Evolutionary conservation across 1,139 yeast species (phyloP).

Genomic region (Hemisphaericaspora subhashii): DNA sequence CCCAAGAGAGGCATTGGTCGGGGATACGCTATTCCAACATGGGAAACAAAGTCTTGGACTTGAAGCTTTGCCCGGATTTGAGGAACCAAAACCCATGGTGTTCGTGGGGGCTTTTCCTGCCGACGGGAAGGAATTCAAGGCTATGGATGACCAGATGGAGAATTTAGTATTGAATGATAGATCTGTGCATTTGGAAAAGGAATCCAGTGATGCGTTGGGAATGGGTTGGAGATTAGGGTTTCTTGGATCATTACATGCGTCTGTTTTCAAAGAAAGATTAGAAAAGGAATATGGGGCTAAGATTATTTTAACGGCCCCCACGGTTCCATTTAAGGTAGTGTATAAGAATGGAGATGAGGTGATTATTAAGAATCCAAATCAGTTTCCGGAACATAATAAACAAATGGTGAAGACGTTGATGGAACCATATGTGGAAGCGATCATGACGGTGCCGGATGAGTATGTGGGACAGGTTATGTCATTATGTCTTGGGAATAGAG

Average conservation of each 20-base stretch:
- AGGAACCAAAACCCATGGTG: slow-evolving; percentile 97
- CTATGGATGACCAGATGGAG: slow-evolving; percentile 85
- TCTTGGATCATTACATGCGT: slow-evolving; percentile 90
- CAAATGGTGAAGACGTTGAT: slow-evolving; percentile 57
- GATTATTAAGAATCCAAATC: slow-evolving; percentile 84
- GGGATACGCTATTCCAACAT: slow-evolving; percentile 82
- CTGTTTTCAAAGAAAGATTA: slow-evolving; percentile 87
- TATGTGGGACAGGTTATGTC: slow-evolving; percentile 85
- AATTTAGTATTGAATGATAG: slow-evolving; percentile 89
- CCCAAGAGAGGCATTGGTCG: slow-evolving; percentile 83
- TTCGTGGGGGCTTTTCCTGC: slow-evolving; percentile 98
- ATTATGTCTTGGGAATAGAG: slow-evolving; percentile 81
- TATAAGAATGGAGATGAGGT: slow-evolving; percentile 63
- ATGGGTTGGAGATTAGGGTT: slow-evolving; percentile 98
- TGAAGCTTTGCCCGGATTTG: slow-evolving; percentile 89
- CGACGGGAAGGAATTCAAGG: slow-evolving; percentile 87
- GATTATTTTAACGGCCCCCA: slow-evolving; percentile 90
- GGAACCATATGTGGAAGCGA: slow-evolving; percentile 90
- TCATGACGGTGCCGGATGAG: slow-evolving; percentile 89
- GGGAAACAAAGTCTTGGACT: slow-evolving; percentile 61
- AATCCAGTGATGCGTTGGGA: slow-evolving; percentile 91
- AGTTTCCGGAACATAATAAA: slow-evolving; percentile 68
- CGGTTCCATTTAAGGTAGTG: slow-evolving; percentile 84
- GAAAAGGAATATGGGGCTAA: slow-evolving; percentile 94
- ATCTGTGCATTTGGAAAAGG: slow-evolving; percentile 84